Base-by-base conservation (phyloP, 164 flowering plant species). In the Houttuynia cordata region DNA sequence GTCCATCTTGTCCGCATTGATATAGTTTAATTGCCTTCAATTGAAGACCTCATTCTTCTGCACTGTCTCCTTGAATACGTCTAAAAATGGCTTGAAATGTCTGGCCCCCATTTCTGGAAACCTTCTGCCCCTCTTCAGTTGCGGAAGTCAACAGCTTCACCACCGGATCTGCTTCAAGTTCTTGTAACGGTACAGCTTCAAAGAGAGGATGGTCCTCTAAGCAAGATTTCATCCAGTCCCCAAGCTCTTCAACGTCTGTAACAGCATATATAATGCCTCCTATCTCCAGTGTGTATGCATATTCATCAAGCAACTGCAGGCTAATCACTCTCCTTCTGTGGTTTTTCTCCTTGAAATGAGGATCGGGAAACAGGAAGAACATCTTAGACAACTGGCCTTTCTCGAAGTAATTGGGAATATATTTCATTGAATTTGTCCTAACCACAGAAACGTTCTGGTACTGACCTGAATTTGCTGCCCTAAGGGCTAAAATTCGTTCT, bases 311-410 rank as follows among this genome's bases (percentile, higher is more conserved):
- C 78, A 92, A 70, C 65, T 77, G 82, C 8, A 80, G 75, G 65
- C 96, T 86, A 57, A 89, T 89, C 40, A 89, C 98, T 22, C 98
- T 74, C 0, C 96, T 83, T 2, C 96, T 74, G 66, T 87, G 95
- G 66, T 92, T 92, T 73, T 92, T 92, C 80, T 87, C 98, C 64
- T 92, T 89, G 76, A 92, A 92, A 66, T 92, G 96, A n/a, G 98
- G 98, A 68, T 92, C 98, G 0, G 98, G 98, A 64, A 92, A 92
- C 63, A 89, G 65, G 73, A 89, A 92, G 62, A 92, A 89, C 96
- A 92, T 87, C 83, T 92, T 92, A 3, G 79, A 68, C 22, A 92
- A 89, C 66, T 84, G 91, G 18, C 79, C 88, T 63, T 87, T 92
- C 64, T 76, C 86, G 66, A 92, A 88, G 65, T 80, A 84, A 64